Evolutionary conservation across 371 early-diverging fungal species (phyloP).

Genomic region (Actinomortierella wolfii): DNA sequence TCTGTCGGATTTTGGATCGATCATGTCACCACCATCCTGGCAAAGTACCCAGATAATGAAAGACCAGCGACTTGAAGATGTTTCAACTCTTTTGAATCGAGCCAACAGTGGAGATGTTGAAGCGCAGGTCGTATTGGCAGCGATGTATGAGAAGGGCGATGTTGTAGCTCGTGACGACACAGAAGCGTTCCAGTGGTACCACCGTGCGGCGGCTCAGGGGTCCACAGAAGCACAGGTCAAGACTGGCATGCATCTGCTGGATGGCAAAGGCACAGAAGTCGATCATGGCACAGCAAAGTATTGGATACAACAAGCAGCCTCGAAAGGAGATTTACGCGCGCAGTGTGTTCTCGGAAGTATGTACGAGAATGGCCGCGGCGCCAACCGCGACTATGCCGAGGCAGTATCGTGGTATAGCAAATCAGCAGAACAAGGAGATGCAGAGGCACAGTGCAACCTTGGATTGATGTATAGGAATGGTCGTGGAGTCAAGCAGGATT

Average conservation of each 20-base stretch:
- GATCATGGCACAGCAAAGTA: conserved; percentile 69
- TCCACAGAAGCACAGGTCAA: conserved; percentile 83
- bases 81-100: no score
- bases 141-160: conserved; percentile 76
- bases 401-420: conserved; percentile 75
- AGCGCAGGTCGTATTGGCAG: no score
- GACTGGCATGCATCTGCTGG: conserved; percentile 80
- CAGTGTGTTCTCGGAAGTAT: conserved; percentile 72
- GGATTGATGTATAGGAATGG: conserved; percentile 82
- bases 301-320: conserved; percentile 79
- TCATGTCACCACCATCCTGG: no score
- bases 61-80: no score
- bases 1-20: no score
- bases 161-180: conserved; percentile 68
- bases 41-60: no score
- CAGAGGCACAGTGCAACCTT: conserved; percentile 79
- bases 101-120: no score
- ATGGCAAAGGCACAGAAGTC: conserved; percentile 70
- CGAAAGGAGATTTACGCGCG: conserved; percentile 73
- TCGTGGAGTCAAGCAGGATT: conserved; percentile 64
- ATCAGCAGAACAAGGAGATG: conserved; percentile 78
- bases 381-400: conserved; percentile 59
- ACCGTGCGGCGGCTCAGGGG: conserved; percentile 70
- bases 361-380: conserved; percentile 84
- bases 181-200: conserved; percentile 78